Percentiles rank a stretch among this genome's conserved stretches.
Conservation (phyloP, 2,329 filamentous ascomycete species). For the Ceratocystis ficicola region DNA sequence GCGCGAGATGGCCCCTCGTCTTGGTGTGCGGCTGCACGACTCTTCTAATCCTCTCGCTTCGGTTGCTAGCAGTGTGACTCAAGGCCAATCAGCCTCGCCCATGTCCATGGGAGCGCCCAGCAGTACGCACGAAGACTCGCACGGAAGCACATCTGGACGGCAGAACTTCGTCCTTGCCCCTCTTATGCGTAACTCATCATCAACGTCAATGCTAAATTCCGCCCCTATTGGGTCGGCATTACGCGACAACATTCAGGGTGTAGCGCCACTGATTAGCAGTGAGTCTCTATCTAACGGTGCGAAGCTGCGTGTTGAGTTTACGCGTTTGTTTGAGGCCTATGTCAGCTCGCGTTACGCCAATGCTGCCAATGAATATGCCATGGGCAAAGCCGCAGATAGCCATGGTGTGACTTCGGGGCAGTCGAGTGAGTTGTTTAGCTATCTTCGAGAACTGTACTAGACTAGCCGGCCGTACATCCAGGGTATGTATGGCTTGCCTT, state of each 20-base stretch:
- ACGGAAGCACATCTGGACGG: slow-evolving; percentile 8
- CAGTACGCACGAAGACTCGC: slow-evolving; percentile 15
- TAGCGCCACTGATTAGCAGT: slow-evolving; percentile 17
- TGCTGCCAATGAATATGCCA: slow-evolving; percentile 12
- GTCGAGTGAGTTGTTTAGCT: slow-evolving; percentile 17
- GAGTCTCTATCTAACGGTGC: slow-evolving; percentile 33
- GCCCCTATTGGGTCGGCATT: slow-evolving; percentile 3
- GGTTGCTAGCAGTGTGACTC: slow-evolving; percentile 1
- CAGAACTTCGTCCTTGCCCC: slow-evolving; percentile 19
- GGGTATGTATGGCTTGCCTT: too few relatives aligned
- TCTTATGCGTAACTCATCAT: slow-evolving; percentile 4
- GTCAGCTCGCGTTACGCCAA: slow-evolving; percentile 26
- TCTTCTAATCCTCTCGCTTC: slow-evolving; percentile 23
- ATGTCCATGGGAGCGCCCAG: slow-evolving; percentile 3
- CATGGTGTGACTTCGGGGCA: slow-evolving; percentile 6
- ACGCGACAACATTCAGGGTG: slow-evolving; percentile 22
- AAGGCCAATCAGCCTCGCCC: not conserved
- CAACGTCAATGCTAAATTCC: slow-evolving; percentile 18
- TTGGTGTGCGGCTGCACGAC: slow-evolving; percentile 40
- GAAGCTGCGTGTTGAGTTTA: slow-evolving; percentile 44
- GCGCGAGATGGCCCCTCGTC: slow-evolving; percentile 57
- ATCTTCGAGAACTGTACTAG: slow-evolving; percentile 17
- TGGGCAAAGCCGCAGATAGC: slow-evolving; percentile 6
- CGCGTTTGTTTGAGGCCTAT: slow-evolving; percentile 35
- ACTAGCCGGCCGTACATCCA: too few relatives aligned